phyloP scores from a whole-genome alignment of 2,329 filamentous ascomycete genomes.

The Nemania sp. region DNA sequence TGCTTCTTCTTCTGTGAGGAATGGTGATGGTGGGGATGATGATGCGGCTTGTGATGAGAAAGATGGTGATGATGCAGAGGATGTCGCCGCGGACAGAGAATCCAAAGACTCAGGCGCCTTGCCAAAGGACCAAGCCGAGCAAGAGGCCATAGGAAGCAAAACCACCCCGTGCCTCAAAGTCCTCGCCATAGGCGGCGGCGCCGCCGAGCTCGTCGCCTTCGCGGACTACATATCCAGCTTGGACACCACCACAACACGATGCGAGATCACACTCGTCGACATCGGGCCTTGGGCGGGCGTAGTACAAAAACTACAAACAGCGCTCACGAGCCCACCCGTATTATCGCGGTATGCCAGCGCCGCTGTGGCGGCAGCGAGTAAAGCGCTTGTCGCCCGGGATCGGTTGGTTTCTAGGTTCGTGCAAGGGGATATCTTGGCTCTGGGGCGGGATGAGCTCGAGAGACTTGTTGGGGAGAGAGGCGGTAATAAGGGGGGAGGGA shows the following conservation, averaged over 20 bases:
- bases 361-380: slow-evolving; percentile 49
- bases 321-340: slow-evolving; percentile 56
- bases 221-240: slow-evolving; percentile 45
- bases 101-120: too few relatives aligned
- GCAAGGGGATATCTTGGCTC: slow-evolving; percentile 53
- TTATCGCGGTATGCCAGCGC: slow-evolving; percentile 58
- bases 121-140: neutral
- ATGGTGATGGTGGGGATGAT: neutral
- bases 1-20: neutral
- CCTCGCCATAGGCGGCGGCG: slow-evolving; percentile 59
- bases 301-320: slow-evolving; percentile 58
- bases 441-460: slow-evolving; percentile 43
- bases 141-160: neutral
- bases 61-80: neutral
- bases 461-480: slow-evolving; percentile 35
- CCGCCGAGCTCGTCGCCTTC: slow-evolving; percentile 63
- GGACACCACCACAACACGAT: slow-evolving; percentile 26
- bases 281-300: slow-evolving; percentile 76
- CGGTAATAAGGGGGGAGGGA: slow-evolving; percentile 41
- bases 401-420: slow-evolving; percentile 48
- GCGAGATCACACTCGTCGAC: slow-evolving; percentile 70
- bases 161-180: slow-evolving; percentile 40
- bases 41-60: neutral
- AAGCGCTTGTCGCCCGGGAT: slow-evolving; percentile 45
- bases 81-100: neutral